phyloP scores from a whole-genome alignment of 2,329 filamentous ascomycete genomes.

The Sphaceloma murrayae region DNA sequence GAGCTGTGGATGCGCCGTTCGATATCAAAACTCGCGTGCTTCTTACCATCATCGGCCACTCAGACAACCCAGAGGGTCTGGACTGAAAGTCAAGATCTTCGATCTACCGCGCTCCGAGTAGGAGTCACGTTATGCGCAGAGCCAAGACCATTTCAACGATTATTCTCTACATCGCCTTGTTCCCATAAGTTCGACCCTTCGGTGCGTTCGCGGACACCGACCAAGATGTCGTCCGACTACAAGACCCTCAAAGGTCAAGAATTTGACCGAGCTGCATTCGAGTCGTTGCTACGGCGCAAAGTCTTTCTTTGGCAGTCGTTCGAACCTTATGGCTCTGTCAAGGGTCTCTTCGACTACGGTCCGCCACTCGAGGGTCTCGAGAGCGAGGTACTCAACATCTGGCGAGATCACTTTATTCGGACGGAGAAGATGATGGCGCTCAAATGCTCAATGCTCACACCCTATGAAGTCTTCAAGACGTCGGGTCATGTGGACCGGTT shows the following conservation, averaged over 20 bases:
- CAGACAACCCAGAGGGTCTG: neutral
- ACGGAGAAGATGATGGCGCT: slow-evolving; percentile 94
- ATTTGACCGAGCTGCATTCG: slow-evolving; percentile 72
- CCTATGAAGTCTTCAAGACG: slow-evolving; percentile 87
- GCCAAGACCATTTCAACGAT: too few relatives aligned
- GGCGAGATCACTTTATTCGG: slow-evolving; percentile 88
- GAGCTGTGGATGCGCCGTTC: slow-evolving; percentile 4
- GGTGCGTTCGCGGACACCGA: slow-evolving; percentile 28
- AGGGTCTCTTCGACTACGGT: slow-evolving; percentile 76
- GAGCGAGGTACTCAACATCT: slow-evolving; percentile 77
- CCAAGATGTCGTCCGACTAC: slow-evolving; percentile 52
- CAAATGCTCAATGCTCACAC: slow-evolving; percentile 88
- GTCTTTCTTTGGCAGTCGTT: slow-evolving; percentile 94
- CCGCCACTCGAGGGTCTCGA: slow-evolving; percentile 79
- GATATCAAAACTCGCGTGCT: neutral
- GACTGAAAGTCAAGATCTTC: neutral
- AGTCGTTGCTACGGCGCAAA: slow-evolving; percentile 76
- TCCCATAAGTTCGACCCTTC: slow-evolving; percentile 21
- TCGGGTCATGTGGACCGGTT: slow-evolving; percentile 94
- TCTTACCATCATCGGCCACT: neutral
- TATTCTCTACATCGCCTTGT: too few relatives aligned
- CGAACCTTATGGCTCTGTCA: slow-evolving; percentile 62
- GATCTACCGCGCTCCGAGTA: too few relatives aligned
- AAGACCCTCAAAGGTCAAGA: slow-evolving; percentile 77
- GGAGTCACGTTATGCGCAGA: too few relatives aligned